Conservation (phyloP, 2,329 filamentous ascomycete genomes). For the Rutstroemia sp. region DNA sequence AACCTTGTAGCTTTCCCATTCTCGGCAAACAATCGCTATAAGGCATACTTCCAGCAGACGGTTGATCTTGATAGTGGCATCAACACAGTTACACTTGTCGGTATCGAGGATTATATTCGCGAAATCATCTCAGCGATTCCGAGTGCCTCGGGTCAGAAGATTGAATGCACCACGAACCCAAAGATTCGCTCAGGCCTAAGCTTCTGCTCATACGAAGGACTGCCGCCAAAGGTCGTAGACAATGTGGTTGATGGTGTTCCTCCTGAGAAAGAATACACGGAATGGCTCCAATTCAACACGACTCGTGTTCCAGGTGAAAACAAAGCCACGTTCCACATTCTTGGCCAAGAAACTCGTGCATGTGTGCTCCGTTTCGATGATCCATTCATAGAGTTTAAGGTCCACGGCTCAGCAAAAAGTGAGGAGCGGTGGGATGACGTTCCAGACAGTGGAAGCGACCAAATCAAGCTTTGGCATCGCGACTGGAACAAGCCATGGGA, state of each 20-base stretch:
- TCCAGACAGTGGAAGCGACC: slow-evolving; percentile 54
- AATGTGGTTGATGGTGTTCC: slow-evolving; percentile 34
- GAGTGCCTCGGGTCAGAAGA: slow-evolving; percentile 54
- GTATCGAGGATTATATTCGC: slow-evolving; percentile 59
- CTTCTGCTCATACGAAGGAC: slow-evolving; percentile 66
- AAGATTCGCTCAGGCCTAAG: slow-evolving; percentile 43
- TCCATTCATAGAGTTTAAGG: slow-evolving; percentile 57
- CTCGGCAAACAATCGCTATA: slow-evolving; percentile 69
- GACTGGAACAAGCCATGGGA: slow-evolving; percentile 72
- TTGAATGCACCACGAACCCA: slow-evolving; percentile 42
- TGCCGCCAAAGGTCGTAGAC: slow-evolving; percentile 56
- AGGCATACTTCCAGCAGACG: slow-evolving; percentile 79
- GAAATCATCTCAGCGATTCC: slow-evolving; percentile 63
- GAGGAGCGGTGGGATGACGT: slow-evolving; percentile 56
- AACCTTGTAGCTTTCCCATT: slow-evolving; percentile 87
- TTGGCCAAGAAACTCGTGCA: slow-evolving; percentile 67
- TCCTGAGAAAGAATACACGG: slow-evolving; percentile 37
- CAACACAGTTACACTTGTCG: slow-evolving; percentile 62
- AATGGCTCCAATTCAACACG: slow-evolving; percentile 62
- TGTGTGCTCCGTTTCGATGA: slow-evolving; percentile 68
- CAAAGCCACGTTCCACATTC: slow-evolving; percentile 56
- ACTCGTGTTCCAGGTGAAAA: slow-evolving; percentile 36
- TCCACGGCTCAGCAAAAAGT: slow-evolving; percentile 51
- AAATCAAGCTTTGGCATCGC: slow-evolving; percentile 75
- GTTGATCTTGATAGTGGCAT: slow-evolving; percentile 68